phyloP scores from a whole-genome alignment of 2,329 filamentous ascomycete species.

The Pseudopithomyces maydicus region DNA sequence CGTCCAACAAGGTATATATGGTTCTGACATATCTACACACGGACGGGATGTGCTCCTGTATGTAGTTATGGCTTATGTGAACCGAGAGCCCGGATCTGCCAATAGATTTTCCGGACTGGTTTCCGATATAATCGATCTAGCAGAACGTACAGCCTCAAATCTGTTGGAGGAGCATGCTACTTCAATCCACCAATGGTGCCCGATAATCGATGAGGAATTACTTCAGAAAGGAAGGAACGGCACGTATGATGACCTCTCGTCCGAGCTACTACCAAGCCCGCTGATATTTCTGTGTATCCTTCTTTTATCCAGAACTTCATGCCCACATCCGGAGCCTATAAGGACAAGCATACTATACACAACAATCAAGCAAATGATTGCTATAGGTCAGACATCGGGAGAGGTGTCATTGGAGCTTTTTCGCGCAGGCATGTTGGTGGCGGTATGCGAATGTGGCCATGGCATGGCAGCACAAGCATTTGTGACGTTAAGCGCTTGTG shows the following conservation, averaged over 20 bases:
- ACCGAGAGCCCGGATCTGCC: background rate
- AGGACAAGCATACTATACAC: slow-evolving; percentile 10
- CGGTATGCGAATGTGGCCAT: slow-evolving; percentile 18
- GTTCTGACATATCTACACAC: slow-evolving; percentile 10
- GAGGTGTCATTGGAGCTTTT: slow-evolving; percentile 4
- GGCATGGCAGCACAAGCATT: slow-evolving; percentile 12
- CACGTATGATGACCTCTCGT: background rate
- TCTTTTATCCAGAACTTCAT: slow-evolving; percentile 10
- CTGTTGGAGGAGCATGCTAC: slow-evolving; percentile 16
- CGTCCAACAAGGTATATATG: slow-evolving; percentile 5
- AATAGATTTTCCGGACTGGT: slow-evolving; percentile 11
- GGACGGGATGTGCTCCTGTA: slow-evolving; percentile 13
- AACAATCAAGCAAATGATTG: slow-evolving; percentile 15
- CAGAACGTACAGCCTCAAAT: slow-evolving; percentile 6
- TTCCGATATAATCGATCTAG: slow-evolving; percentile 7
- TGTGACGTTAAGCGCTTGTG: slow-evolving; percentile 10
- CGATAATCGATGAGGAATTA: slow-evolving; percentile 13
- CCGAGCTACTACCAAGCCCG: slow-evolving; percentile 3
- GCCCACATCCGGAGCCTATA: slow-evolving; percentile 6
- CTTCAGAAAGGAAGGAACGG: slow-evolving; percentile 5
- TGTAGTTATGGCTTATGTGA: slow-evolving; percentile 3
- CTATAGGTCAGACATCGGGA: slow-evolving; percentile 6
- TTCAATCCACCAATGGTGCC: slow-evolving; percentile 23
- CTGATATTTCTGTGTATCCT: slow-evolving; percentile 13
- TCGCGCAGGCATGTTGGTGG: slow-evolving; percentile 13